Conservation (phyloP, 2,329 filamentous ascomycete species). For the Talaromyces albobiverticillius region DNA sequence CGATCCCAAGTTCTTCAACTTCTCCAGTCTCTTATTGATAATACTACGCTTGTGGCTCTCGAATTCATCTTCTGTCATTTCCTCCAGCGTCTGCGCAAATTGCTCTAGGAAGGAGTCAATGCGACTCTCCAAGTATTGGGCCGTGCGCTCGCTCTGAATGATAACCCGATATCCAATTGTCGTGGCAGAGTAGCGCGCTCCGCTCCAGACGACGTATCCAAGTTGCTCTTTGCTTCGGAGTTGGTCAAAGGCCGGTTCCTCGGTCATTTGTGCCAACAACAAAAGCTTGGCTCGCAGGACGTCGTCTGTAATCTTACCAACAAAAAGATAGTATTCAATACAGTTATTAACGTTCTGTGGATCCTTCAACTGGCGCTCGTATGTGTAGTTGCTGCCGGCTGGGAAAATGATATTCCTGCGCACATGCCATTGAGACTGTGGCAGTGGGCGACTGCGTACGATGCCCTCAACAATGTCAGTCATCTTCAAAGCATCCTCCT, state of each 20-base stretch:
- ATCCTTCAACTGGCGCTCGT: conserved; percentile 76
- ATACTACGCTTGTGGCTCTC: conserved; percentile 88
- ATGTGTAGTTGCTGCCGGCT: conserved; percentile 77
- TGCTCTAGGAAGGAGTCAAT: conserved; percentile 79
- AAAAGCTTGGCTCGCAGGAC: conserved; percentile 70
- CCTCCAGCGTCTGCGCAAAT: conserved; percentile 63
- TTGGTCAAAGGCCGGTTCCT: conserved; percentile 92
- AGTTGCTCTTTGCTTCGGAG: conserved; percentile 95
- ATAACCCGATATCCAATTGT: conserved; percentile 84
- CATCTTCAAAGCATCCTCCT: conserved; percentile 83
- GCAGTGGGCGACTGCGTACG: conserved; percentile 70
- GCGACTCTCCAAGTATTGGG: conserved; percentile 77
- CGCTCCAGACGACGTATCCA: conserved; percentile 92
- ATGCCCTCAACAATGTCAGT: conserved; percentile 78
- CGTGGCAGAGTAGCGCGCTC: conserved; percentile 67
- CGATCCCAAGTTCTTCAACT: conserved; percentile 84
- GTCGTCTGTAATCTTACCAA: conserved; percentile 69
- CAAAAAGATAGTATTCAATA: conserved; percentile 72
- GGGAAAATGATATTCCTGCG: conserved; percentile 74
- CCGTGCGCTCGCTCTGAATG: conserved; percentile 86
- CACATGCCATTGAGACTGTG: conserved; percentile 75
- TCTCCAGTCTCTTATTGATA: conserved; percentile 82
- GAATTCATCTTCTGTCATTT: conserved; percentile 81
- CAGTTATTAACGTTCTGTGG: conserved; percentile 86
- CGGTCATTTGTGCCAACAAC: conserved; percentile 82